phyloP scores from a whole-genome alignment of 2,329 filamentous ascomycete genomes.

The Colletotrichum limetticola region DNA sequence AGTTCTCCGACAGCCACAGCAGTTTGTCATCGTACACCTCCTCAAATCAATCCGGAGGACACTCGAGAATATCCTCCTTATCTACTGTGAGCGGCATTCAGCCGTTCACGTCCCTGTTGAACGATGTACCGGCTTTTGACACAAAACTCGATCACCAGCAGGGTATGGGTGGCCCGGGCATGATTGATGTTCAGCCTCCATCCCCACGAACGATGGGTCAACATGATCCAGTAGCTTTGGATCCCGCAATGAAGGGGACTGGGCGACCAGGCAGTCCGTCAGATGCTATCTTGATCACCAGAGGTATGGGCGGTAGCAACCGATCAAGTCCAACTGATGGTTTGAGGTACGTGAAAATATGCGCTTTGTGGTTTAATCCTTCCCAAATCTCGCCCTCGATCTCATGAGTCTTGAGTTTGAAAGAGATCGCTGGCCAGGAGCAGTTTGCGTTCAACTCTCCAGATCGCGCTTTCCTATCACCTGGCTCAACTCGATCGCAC shows the following conservation, averaged over 20 bases:
- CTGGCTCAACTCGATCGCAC: not conserved
- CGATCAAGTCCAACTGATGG: constrained; percentile 35
- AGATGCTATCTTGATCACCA: constrained; percentile 40
- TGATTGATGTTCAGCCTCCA: constrained; percentile 36
- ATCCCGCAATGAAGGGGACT: constrained; percentile 29
- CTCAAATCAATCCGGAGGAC: constrained; percentile 55
- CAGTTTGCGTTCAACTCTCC: not conserved
- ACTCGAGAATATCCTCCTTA: constrained; percentile 65
- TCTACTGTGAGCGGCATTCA: constrained; percentile 60
- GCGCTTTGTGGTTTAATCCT: not conserved
- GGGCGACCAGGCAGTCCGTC: constrained; percentile 38
- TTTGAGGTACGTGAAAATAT: constrained; percentile 31
- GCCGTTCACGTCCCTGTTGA: constrained; percentile 45
- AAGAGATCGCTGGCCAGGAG: not conserved
- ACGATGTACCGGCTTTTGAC: constrained; percentile 52
- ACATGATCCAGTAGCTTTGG: constrained; percentile 4
- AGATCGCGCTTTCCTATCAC: not conserved
- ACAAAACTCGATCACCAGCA: constrained; percentile 42
- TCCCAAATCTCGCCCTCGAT: not conserved
- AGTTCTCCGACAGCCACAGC: constrained; percentile 62
- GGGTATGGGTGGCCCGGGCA: constrained; percentile 30
- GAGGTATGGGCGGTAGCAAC: constrained; percentile 33
- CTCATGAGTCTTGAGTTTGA: not conserved
- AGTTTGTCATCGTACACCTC: constrained; percentile 62
- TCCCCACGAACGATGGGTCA: constrained; percentile 38